Base-by-base conservation (phyloP, 140 eudicot genomes). In the Senecio squalidus region DNA sequence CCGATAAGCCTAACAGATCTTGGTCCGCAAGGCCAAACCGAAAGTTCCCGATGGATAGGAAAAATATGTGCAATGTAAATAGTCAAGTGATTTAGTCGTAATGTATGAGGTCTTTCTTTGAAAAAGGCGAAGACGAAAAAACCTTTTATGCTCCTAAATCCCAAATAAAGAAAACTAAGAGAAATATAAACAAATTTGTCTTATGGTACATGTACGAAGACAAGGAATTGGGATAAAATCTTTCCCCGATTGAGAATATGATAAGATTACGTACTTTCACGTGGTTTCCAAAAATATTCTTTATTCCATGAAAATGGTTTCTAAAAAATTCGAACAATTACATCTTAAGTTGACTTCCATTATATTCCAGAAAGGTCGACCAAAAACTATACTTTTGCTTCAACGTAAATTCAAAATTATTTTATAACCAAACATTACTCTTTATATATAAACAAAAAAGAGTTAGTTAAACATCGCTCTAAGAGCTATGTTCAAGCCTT, bases 201-300 rank as follows among this genome's bases (percentile, higher is more conserved):
- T 25, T 22, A 15, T 43, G n/a, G n/a, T 57, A 34, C 63, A 38
- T 20, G n/a, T 9, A 17, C 24, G 5, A 5, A 60, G 9, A 26
- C 15, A 14, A 25, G 27, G 66, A 26, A 46, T 45, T 25, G 15
- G 45, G 9, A 45, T 62, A 45, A 46, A 62, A 61, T 61, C 68
- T 13, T 61, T 45, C 13, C 16, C 8, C 14, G 45, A 45, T 28
- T 17, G 55, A 28, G 14, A 44, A 38, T 58, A 36, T 15, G 4
- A 11, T 16, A 49, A 1, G n/a, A 8, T 53, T 31, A 16, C 9
- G 9, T 54, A 34, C 17, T 20, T 55, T 33, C 16, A 55, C 62
- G 20, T 46, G 62, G 62, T 18, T 29, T 25, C 65, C 16, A 23
- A 46, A 45, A 46, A 29, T 45, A 40, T 29, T 16, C 39, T 54